phyloP scores from a whole-genome alignment of 2,329 filamentous ascomycete species.

The Geoglossum cookeanum region DNA sequence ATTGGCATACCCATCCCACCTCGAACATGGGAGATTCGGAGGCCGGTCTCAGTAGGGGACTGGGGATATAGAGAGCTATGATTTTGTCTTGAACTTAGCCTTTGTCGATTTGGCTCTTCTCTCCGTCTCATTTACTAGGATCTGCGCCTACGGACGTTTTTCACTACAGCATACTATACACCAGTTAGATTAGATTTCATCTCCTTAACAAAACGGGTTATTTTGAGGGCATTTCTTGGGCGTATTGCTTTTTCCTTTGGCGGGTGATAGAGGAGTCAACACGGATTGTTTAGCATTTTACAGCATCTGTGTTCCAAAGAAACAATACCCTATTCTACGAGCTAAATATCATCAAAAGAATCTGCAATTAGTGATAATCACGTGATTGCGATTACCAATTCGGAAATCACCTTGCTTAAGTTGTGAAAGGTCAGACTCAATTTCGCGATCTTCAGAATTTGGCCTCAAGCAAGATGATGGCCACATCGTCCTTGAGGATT shows the following conservation, averaged over 20 bases:
- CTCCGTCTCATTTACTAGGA: not conserved
- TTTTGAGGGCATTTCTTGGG: not conserved
- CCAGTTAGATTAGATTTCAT: not conserved
- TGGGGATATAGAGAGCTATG: not conserved
- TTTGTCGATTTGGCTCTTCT: no score
- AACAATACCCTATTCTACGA: no score
- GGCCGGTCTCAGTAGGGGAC: constrained; percentile 6
- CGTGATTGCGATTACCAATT: no score
- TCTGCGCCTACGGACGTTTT: not conserved
- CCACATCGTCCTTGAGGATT: constrained; percentile 10
- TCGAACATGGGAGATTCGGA: constrained; percentile 33
- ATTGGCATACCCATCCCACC: constrained; percentile 39
- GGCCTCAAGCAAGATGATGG: not conserved
- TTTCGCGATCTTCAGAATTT: no score
- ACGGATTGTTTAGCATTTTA: not conserved
- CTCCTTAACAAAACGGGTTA: not conserved
- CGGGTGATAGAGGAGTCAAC: not conserved
- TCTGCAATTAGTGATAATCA: no score
- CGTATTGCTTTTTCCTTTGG: not conserved
- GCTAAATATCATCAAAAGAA: no score
- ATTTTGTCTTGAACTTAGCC: not conserved
- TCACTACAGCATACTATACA: not conserved
- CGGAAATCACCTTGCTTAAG: not conserved
- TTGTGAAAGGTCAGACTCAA: not conserved
- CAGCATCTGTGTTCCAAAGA: no score